Base-by-base conservation (phyloP, 2,329 filamentous ascomycete genomes). In the Penicillium aurantiogriseum region DNA sequence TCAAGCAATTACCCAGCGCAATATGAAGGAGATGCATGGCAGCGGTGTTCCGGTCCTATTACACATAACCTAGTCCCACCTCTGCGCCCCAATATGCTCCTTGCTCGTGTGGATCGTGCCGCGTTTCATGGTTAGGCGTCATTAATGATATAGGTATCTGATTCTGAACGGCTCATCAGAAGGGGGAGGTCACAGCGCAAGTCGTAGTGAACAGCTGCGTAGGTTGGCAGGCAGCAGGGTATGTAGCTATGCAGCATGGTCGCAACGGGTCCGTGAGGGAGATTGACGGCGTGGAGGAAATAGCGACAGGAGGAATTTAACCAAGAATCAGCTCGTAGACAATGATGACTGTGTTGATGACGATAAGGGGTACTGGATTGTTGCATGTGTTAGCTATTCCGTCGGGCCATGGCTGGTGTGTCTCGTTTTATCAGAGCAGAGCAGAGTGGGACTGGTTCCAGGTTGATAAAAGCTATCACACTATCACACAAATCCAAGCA, bases 291-390 rank as follows among this genome's bases (percentile, higher is more conserved):
- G 46, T 9, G 23, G 23, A 21, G 31, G 15, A 39, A 36, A 51
- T 6, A 11, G 8, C 3, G 11, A 46, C 19, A 10, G 5, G 6
- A 31, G 13, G n/a, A 19, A 39, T 27, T 83, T 79, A 92, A 57
- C 90, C 90, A 29, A 92, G 79, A 46, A 92, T 81, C 40, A 94
- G 79, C 77, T 92, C 88, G 77, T 92, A 96, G 58, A 91, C 73
- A 71, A 96, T 94, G 64, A 96, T 88, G 64, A 92, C 74, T 6
- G 87, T 86, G 75, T 96, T 96, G 69, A 93, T 85, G 61, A 86
- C 84, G 75, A 96, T 95, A 62, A 96, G 77, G 15, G 91, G 92
- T 81, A 93, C 91, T 94, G 36, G 4, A 38, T 21, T 29, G 8
- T 35, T 36, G 13, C 10, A 2, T 33, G 11, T 51, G 47, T 57